Base-by-base conservation (phyloP, 164 flowering plant species). In the Aristolochia fimbriata region DNA sequence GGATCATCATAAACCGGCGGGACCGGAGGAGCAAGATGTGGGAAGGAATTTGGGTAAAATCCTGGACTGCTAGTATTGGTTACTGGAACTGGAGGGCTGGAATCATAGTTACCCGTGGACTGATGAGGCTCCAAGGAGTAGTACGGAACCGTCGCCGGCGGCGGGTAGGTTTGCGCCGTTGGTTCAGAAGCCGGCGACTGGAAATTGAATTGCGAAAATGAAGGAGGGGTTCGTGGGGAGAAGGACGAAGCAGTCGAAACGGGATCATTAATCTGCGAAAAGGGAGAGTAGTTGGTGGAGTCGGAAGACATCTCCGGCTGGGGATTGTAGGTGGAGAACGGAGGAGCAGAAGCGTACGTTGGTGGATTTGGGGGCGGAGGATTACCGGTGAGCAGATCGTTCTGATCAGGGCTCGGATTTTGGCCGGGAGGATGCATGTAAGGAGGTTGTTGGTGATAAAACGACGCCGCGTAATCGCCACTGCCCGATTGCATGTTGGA, bases 271-370 rank as follows among this genome's bases (percentile, higher is more conserved):
- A 41, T 43, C 17, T 24, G 66, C 20, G 66, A 19, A 19, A 23
- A 43, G 24, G 37, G 53, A 25, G 54, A 53, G 58, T 30, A 57
- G 47, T 48, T 20, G 6, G 61, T 15, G 61, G 55, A 41, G 13
- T 19, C 20, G 48, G 51, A 27, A 27, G 30, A 27, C 30, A 27
- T 22, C 22, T 31, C 33, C 5, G 60, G 33, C 27, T 61, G 43
- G 25, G 80, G 55, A 51, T 75, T 19, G 75, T 73, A 79, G 33
- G 68, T 57, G 70, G 82, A 57, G 75, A 74, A 83, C 5, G 92
- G 97, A 19, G 97, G 97, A 0, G 73, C 55, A 6, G 62, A 52
- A 41, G 68, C 60, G 67, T 23, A 56, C 16, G 53, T 55, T 54
- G 53, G 20, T 30, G 24, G 31, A 30, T 54, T 19, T 33, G 15